A percentile compares a stretch with the other conserved stretches of the same genome.
Evolutionary conservation across 495 filamentous ascomycete species (phyloP).

Genomic region (Penicillium mononematosum): DNA sequence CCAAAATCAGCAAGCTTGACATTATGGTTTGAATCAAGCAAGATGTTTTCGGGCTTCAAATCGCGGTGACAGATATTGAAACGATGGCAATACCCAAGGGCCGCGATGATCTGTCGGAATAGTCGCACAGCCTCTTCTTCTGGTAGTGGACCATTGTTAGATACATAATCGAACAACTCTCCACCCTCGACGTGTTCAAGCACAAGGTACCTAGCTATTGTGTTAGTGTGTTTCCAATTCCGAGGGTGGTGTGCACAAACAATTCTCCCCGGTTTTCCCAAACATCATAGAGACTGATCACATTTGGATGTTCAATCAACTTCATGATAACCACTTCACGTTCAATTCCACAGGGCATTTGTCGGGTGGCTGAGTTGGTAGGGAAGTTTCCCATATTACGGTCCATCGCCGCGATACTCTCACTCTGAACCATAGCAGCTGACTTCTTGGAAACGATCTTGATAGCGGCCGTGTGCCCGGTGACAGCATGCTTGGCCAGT

Average conservation of each 20-base stretch:
- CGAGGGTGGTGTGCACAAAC: constrained; percentile 45
- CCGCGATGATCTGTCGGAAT: constrained; percentile 92
- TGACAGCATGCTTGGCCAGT: constrained; percentile 70
- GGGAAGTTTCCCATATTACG: constrained; percentile 46
- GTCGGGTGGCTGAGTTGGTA: constrained; percentile 45
- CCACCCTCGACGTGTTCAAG: constrained; percentile 92
- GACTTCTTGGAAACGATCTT: constrained; percentile 87
- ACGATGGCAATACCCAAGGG: constrained; percentile 84
- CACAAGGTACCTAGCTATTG: constrained; percentile 73
- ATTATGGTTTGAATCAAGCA: constrained; percentile 67
- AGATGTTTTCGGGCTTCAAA: constrained; percentile 95
- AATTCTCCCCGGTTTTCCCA: constrained; percentile 95
- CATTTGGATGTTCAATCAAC: constrained; percentile 87
- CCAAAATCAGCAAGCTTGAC: constrained; percentile 97
- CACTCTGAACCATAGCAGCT: constrained; percentile 66
- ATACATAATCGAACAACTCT: constrained; percentile 84
- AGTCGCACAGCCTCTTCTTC: constrained; percentile 80
- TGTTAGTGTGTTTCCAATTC: constrained; percentile 28
- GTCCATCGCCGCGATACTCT: constrained; percentile 74
- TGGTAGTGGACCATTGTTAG: constrained; percentile 59
- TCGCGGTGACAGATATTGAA: constrained; percentile 96
- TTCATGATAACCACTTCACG: constrained; percentile 95
- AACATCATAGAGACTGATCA: constrained; percentile 87
- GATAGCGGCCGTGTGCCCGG: constrained; percentile 76
- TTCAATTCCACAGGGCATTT: constrained; percentile 84